Evolutionary conservation across 495 filamentous ascomycete genomes (phyloP), one percentile per base, ranked within the genome.

Genomic region (Usnea hakonensis): DNA sequence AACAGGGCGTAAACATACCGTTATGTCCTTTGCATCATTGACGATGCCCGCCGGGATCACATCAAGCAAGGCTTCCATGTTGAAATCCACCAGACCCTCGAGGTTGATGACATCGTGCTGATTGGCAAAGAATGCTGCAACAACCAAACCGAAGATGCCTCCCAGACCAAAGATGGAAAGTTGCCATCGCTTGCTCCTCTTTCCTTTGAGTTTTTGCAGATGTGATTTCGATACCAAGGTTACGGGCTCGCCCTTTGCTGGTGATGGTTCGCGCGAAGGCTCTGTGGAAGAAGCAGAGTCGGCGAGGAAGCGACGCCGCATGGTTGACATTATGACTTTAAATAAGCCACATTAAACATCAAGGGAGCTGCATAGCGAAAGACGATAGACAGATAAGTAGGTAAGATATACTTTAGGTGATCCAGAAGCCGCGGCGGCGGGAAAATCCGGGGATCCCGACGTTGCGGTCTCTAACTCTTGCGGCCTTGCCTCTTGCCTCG

Each of bases 61-160:
- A 69, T 95, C 91, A 36, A 94, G 77, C 60, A 95, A 73, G 14
- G 83, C 83, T 60, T 95, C 90, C 74, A 96, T 80, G 73, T 90
- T 91, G 69, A 97, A 74, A 61, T 93, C 88, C 70, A 87, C 82
- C 59, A 96, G 70, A 62, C 86, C 86, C 48, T 90, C 88, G 61
- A 97, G 76, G 61, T 88, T 89, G 65, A 95, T 88, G 57, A 95
- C 80, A 68, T 95, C 90, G 74, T 90, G 88, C 70, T 82, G 89
- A 55, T 85, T 82, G 23, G 90, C 92, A 65, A 97, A 92, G 72
- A 95, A 87, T 44, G 89, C 83, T 5, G 92, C 92, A 33, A 87
- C 77, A 13, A 90, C 75, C 60, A 97, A 78, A 23, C 92, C 92
- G 70, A 95, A 91, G 40, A 96, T 65, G 37, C 89, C 90, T 35